phyloP scores from a whole-genome alignment of 1,284 basidiomycete genomes.

The Ceratobasidium sp. region DNA sequence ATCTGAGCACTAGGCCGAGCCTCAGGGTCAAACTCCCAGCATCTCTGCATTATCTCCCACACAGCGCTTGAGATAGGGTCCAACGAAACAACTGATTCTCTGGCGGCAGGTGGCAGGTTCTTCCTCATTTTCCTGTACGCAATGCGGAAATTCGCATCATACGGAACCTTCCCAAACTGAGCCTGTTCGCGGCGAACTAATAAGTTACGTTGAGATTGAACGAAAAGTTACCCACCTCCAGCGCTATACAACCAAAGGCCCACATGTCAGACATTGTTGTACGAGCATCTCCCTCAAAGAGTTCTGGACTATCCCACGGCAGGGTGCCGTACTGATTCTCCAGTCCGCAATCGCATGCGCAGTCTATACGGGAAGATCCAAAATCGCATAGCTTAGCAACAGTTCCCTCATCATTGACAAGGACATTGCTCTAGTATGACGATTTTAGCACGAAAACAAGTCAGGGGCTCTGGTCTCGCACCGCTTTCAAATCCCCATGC shows the following conservation, averaged over 20 bases:
- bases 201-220: not conserved
- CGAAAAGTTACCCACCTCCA: not conserved
- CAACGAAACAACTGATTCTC: too few relatives aligned
- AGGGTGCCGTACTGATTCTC: not conserved
- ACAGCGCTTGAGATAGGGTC: not conserved
- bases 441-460: not conserved
- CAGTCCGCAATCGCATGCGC: not conserved
- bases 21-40: conserved; percentile 2
- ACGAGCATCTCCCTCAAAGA: not conserved
- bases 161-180: conserved; percentile 2
- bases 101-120: not conserved
- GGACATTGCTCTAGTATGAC: not conserved
- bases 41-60: conserved; percentile 5
- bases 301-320: conserved; percentile 17
- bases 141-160: not conserved
- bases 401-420: not conserved
- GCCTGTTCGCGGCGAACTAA: not conserved
- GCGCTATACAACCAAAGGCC: conserved; percentile 37
- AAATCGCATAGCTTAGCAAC: conserved; percentile 32
- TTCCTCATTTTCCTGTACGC: not conserved
- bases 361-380: conserved; percentile 29
- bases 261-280: conserved; percentile 23
- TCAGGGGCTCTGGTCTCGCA: not conserved
- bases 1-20: not conserved
- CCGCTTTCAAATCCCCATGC: too few relatives aligned